Evolutionary conservation across 495 filamentous ascomycete genomes (phyloP).

Genomic region (Penicillium flavigenum): DNA sequence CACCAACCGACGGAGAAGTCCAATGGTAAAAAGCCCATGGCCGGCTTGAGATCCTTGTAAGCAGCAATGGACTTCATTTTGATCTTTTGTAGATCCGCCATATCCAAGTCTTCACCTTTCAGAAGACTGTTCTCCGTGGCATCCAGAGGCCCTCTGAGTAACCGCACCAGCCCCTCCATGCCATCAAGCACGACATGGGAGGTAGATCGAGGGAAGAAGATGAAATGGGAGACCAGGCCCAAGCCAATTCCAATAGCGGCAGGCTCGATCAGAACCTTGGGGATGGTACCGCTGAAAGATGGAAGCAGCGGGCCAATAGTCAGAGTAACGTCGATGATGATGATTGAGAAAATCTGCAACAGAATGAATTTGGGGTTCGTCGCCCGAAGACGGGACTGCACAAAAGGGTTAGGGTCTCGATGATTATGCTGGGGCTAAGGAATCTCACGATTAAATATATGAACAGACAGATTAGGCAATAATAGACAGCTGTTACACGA

Average conservation of each 20-base stretch:
- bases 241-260: slow-evolving; percentile 40
- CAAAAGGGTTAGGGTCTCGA: neutral
- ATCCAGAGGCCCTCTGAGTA: slow-evolving; percentile 34
- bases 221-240: slow-evolving; percentile 35
- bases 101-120: slow-evolving; percentile 13
- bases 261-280: slow-evolving; percentile 36
- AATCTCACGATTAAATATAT: slow-evolving; percentile 38
- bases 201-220: slow-evolving; percentile 45
- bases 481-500: slow-evolving; percentile 38
- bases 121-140: slow-evolving; percentile 22
- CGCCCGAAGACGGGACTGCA: slow-evolving; percentile 37
- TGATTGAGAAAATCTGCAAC: slow-evolving; percentile 37
- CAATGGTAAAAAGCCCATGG: slow-evolving; percentile 29
- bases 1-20: slow-evolving; percentile 35
- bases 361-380: slow-evolving; percentile 41
- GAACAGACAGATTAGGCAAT: slow-evolving; percentile 36
- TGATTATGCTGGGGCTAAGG: neutral
- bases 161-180: slow-evolving; percentile 33
- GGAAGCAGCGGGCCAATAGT: slow-evolving; percentile 36
- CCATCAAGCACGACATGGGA: slow-evolving; percentile 36
- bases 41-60: slow-evolving; percentile 27
- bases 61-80: slow-evolving; percentile 22
- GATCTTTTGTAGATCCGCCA: slow-evolving; percentile 18
- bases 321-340: slow-evolving; percentile 40
- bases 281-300: slow-evolving; percentile 41